Base-by-base conservation (phyloP, 495 filamentous ascomycete species). In the Penicillium daleae region DNA sequence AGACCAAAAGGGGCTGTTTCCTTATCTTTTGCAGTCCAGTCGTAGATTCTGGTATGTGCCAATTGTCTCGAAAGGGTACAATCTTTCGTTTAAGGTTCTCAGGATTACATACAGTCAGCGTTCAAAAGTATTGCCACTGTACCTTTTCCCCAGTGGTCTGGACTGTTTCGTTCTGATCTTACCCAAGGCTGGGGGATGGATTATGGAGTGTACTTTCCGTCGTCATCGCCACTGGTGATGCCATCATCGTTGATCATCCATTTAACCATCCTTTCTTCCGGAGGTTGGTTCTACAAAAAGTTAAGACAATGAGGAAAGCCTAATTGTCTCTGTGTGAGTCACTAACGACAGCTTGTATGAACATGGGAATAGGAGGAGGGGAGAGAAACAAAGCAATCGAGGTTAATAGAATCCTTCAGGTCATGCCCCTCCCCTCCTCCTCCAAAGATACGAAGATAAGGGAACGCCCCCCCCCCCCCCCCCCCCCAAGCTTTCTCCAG, bases 201-300 rank as follows among this genome's bases (percentile, higher is more conserved):
- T 39, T 39, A 33, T 6, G 1, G 3, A 39, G 35, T 39, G 35
- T 21, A 17, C 56, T 46, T n/a, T 24, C 37, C 44, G 1, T 57
- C 60, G 57, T 64, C 57, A 64, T 64, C 13, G 31, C 35, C 51
- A 56, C 56, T 24, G 37, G 32, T 59, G 49, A 64, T 64, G 57
- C 40, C 62, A 64, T 61, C 63, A 65, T 65, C 22, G 44, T 57
- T 52, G 42, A 53, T 64, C 62, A 64, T 64, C 39, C 52, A 60
- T 48, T 37, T 19, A 17, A 7, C 46, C 29, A 32, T 37, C 58
- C 39, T 24, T 50, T 54, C 49, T 42, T 46, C 50, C 33, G 26
- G 50, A 12, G 3, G 15, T 9, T 2, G 13, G 9, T 22, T 46
- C 19, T 46, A 46, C 42, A 22, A 10, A 22, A 10, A 44, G 40